Evolutionary conservation across 345 rosid genomes (phyloP).

Genomic region (Bretschneidera sinensis): DNA sequence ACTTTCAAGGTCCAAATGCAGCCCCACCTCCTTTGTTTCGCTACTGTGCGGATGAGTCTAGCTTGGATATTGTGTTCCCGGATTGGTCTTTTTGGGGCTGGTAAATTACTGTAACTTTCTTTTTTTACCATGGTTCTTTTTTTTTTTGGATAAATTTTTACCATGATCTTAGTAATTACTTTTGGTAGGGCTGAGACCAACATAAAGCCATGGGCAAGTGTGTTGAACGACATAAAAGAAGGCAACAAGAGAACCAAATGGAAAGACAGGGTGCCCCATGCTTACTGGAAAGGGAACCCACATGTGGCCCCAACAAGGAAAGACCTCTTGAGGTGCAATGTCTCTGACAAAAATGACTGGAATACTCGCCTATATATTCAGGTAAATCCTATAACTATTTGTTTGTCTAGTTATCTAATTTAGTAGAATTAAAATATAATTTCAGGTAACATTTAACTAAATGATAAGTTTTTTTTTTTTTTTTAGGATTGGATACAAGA

Average conservation of each 20-base stretch:
- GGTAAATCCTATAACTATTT: slow-evolving; percentile 8
- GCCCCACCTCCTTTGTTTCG: slow-evolving; percentile 61
- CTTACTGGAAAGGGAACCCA: slow-evolving; percentile 66
- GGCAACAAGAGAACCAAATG: slow-evolving; percentile 36
- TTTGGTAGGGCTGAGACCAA: slow-evolving; percentile 43
- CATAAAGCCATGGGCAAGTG: slow-evolving; percentile 41
- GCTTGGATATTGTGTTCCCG: slow-evolving; percentile 63
- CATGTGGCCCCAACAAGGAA: slow-evolving; percentile 25
- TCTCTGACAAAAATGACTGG: slow-evolving; percentile 28
- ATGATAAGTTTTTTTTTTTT: too few species aligned
- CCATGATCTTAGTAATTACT: too few species aligned
- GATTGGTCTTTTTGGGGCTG: slow-evolving; percentile 96
- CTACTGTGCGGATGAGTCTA: slow-evolving; percentile 47
- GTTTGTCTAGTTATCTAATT: not conserved
- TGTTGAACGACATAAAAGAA: slow-evolving; percentile 33
- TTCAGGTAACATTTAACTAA: too few species aligned
- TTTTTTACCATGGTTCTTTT: not conserved
- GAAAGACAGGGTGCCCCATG: slow-evolving; percentile 50
- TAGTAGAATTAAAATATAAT: too few species aligned
- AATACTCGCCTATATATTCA: slow-evolving; percentile 31
- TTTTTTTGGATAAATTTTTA: not conserved
- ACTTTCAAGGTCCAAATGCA: slow-evolving; percentile 28
- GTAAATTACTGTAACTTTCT: slow-evolving; percentile 23
- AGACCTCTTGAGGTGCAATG: slow-evolving; percentile 41
- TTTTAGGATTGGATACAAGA: slow-evolving; percentile 49